Conservation (phyloP, 148 eudicot genomes). For the Cornus florida region DNA sequence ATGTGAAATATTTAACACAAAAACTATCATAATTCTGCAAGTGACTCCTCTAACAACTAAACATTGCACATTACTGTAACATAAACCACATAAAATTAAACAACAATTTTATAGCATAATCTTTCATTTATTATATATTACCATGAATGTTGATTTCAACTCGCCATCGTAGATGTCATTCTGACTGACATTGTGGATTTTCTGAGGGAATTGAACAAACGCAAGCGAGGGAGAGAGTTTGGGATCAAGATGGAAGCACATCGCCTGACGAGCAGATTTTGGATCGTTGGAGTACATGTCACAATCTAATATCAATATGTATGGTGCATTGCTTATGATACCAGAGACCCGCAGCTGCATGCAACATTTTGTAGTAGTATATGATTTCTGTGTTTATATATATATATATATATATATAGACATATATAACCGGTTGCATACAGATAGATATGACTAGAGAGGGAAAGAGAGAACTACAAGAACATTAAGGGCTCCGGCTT, state of each 20-base stretch:
- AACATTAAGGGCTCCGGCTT: constrained; percentile 68
- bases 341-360: constrained; percentile 71
- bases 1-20: no score
- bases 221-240: constrained; percentile 42
- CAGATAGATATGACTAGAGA: not conserved
- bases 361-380: not conserved
- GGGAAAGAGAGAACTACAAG: constrained; percentile 31
- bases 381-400: not conserved
- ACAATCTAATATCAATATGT: constrained; percentile 61
- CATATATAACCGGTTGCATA: not conserved
- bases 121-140: not conserved
- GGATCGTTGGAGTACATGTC: constrained; percentile 79
- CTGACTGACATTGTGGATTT: constrained; percentile 39
- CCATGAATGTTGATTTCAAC: constrained; percentile 31
- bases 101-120: no score
- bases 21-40: no score
- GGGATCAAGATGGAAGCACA: constrained; percentile 76
- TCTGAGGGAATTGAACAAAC: constrained; percentile 71
- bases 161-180: constrained; percentile 60
- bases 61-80: not conserved
- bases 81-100: no score
- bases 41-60: no score
- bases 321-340: constrained; percentile 58
- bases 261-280: constrained; percentile 65
- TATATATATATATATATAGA: not conserved